Conservation (phyloP, 768 basidiomycete species). For the Polyporus arcularius region DNA sequence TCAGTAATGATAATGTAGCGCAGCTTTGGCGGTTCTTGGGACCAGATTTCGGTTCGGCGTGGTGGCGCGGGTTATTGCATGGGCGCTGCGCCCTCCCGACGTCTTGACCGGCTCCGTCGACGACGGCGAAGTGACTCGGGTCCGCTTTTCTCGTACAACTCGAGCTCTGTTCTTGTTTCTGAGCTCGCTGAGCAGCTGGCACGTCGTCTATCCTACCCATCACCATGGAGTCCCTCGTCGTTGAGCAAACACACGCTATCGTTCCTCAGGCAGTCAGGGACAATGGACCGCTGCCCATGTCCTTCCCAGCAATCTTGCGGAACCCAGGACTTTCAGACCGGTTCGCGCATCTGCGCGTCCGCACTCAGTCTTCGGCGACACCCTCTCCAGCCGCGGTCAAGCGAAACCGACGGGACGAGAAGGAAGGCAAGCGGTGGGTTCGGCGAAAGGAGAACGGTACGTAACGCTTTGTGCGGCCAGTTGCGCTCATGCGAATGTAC, state of each 20-base stretch:
- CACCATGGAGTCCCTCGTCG: not conserved
- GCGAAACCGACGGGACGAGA: slow-evolving; percentile 55
- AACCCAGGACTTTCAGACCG: slow-evolving; percentile 53
- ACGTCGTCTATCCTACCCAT: too few relatives aligned
- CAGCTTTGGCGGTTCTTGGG: too few relatives aligned
- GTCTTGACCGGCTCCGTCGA: too few relatives aligned
- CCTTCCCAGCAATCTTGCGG: slow-evolving; percentile 72
- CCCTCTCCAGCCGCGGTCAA: slow-evolving; percentile 28
- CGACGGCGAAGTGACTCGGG: too few relatives aligned
- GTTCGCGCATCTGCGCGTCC: slow-evolving; percentile 55
- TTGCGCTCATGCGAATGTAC: not conserved
- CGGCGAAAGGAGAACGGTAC: slow-evolving; percentile 77
- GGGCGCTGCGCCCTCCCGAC: too few relatives aligned
- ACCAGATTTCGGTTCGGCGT: too few relatives aligned
- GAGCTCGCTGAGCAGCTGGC: too few relatives aligned
- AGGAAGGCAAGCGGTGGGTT: slow-evolving; percentile 78
- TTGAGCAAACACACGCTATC: not conserved
- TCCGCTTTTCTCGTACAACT: too few relatives aligned
- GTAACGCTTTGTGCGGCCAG: slow-evolving; percentile 18
- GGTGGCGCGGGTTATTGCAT: too few relatives aligned
- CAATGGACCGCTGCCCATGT: slow-evolving; percentile 50
- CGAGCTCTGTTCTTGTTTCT: too few relatives aligned
- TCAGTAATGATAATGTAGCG: too few relatives aligned
- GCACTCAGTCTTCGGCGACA: slow-evolving; percentile 9
- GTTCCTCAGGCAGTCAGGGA: not conserved